phyloP scores from a whole-genome alignment of 1,139 yeast species.

The Keqinozyma sinolaborantium region DNA sequence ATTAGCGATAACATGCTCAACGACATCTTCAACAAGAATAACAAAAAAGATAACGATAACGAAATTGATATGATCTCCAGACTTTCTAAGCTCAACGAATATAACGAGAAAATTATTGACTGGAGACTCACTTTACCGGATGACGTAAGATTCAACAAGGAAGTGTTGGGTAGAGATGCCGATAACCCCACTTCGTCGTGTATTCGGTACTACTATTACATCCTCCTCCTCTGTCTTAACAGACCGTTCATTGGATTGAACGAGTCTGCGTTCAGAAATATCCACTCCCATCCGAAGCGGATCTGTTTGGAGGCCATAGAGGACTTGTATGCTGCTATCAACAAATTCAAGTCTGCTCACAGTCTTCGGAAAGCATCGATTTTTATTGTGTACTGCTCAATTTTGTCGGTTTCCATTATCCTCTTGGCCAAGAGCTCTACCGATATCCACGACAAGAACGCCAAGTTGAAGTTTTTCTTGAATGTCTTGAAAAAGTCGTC shows the following conservation, averaged over 20 bases:
- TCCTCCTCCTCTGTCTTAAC: slow-evolving; percentile 53
- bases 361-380: slow-evolving; percentile 43
- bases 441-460: slow-evolving; percentile 21
- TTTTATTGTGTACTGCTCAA: slow-evolving; percentile 46
- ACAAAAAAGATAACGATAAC: slow-evolving; percentile 18
- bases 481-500: slow-evolving; percentile 35
- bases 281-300: slow-evolving; percentile 24
- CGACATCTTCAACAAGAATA: slow-evolving; percentile 43
- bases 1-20: slow-evolving; percentile 53
- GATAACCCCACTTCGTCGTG: slow-evolving; percentile 49
- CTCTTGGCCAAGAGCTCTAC: slow-evolving; percentile 31
- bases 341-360: slow-evolving; percentile 33
- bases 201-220: slow-evolving; percentile 57
- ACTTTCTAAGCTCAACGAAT: slow-evolving; percentile 35
- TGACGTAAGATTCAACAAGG: slow-evolving; percentile 49
- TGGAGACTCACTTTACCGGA: slow-evolving; percentile 50
- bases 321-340: slow-evolving; percentile 37
- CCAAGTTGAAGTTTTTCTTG: slow-evolving; percentile 36
- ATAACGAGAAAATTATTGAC: slow-evolving; percentile 45
- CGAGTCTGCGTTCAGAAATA: slow-evolving; percentile 8
- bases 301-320: slow-evolving; percentile 41
- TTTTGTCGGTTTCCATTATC: slow-evolving; percentile 44
- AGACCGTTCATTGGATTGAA: slow-evolving; percentile 47
- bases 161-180: slow-evolving; percentile 39
- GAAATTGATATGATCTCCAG: slow-evolving; percentile 23